These are phyloP conservation scores for Pseudogymnoascus sp. DNA, from an alignment of 2,329 filamentous ascomycete genomes.

Conservation along the genomic window DNA sequence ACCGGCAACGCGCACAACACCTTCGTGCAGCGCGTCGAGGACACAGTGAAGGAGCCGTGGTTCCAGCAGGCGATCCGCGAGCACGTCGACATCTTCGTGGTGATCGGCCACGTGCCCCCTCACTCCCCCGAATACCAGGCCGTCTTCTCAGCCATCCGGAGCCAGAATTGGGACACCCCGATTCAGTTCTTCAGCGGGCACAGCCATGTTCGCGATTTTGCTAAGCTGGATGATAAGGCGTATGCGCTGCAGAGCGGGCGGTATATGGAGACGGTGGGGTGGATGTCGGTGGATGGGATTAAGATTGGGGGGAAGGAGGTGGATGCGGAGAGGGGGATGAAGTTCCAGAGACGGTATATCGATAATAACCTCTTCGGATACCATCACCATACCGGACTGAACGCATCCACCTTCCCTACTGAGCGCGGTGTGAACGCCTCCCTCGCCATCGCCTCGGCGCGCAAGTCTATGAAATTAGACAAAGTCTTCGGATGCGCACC, in stretches of 20 bases:
- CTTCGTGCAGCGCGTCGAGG: conserved; percentile 69
- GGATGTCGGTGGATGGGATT: conserved; percentile 73
- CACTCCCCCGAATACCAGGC: conserved; percentile 72
- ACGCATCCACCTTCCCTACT: conserved; percentile 71
- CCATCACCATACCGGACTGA: conserved; percentile 70
- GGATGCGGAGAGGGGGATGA: conserved; percentile 37
- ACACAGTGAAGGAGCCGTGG: conserved; percentile 79
- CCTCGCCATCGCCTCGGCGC: conserved; percentile 60
- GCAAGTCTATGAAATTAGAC: conserved; percentile 67
- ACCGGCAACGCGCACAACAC: conserved; percentile 87
- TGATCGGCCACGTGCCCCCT: conserved; percentile 79
- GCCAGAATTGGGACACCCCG: conserved; percentile 70
- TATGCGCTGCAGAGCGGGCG: conserved; percentile 80
- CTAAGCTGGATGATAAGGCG: conserved; percentile 69
- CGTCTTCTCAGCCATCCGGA: conserved; percentile 73
- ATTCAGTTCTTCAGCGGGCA: conserved; percentile 93
- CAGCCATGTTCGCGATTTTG: conserved; percentile 79
- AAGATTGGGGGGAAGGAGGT: conserved; percentile 26
- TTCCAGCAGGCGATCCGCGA: conserved; percentile 79
- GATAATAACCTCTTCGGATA: conserved; percentile 88
- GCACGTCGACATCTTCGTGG: conserved; percentile 71
- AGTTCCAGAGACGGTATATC: conserved; percentile 77
- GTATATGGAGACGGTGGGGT: conserved; percentile 93
- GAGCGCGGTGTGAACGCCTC: conserved; percentile 69
- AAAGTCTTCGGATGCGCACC: conserved; percentile 77